These are phyloP conservation scores for Blastobotrys aristatus DNA, from an alignment of 1,139 yeast species.

Conservation along the genomic window DNA sequence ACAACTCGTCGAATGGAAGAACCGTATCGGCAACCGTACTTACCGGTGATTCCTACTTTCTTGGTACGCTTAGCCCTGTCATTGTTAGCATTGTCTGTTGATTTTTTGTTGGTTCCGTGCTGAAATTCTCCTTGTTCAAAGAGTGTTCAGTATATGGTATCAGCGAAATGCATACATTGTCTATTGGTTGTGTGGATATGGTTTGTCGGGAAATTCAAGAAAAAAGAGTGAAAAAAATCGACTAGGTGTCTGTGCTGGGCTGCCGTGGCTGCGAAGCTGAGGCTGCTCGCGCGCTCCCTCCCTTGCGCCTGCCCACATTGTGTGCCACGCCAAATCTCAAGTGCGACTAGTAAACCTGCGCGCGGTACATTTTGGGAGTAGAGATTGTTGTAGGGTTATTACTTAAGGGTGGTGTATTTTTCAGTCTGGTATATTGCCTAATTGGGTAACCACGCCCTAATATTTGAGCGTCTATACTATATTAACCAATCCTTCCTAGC, in stretches of 20 bases:
- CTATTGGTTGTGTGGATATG: constrained; percentile 1
- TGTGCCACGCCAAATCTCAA: no score
- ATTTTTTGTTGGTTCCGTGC: no score
- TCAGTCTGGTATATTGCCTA: neutral
- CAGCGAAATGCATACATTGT: constrained; percentile 3
- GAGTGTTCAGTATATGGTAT: neutral
- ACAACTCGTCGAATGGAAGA: constrained; percentile 99
- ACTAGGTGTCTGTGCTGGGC: neutral
- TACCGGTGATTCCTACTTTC: constrained; percentile 99
- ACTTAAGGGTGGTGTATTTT: neutral
- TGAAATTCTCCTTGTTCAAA: no score
- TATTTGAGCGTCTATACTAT: no score
- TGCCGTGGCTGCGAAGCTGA: neutral
- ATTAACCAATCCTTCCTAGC: no score
- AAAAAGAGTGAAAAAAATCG: neutral
- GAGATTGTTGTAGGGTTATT: no score
- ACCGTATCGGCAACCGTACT: constrained; percentile 99
- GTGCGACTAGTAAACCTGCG: no score
- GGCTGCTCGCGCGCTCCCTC: neutral
- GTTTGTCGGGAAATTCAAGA: constrained; percentile 1
- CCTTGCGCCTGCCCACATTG: neutral
- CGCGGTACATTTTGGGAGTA: no score
- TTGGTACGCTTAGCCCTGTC: constrained; percentile 97
- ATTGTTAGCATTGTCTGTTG: no score
- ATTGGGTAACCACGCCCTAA: neutral